phyloP scores from a whole-genome alignment of 2,329 filamentous ascomycete species.

The Leptodontidium sp. region DNA sequence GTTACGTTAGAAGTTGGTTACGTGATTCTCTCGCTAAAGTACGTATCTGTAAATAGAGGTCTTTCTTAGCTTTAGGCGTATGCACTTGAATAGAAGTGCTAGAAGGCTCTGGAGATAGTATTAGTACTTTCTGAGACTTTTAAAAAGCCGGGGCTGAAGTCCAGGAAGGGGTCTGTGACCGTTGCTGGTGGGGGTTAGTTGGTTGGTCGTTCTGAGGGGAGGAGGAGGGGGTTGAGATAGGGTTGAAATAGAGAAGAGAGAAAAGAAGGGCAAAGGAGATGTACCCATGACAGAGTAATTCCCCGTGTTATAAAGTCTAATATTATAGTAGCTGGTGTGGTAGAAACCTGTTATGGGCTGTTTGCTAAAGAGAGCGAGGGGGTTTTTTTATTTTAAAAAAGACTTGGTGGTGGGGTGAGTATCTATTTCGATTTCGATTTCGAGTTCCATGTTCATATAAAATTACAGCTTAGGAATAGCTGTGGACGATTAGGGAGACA shows the following conservation, averaged over 20 bases:
- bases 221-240: not conserved
- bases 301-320: conserved; percentile 60
- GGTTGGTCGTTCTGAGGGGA: not conserved
- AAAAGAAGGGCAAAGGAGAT: not conserved
- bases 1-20: no score
- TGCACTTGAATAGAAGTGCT: no score
- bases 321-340: conserved; percentile 66
- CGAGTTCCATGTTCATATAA: not conserved
- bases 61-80: no score
- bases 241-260: not conserved
- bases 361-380: conserved; percentile 64
- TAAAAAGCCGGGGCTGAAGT: conserved; percentile 53
- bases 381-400: conserved; percentile 58
- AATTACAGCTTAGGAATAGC: not conserved
- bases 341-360: conserved; percentile 67
- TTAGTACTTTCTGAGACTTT: no score
- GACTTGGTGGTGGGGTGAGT: not conserved
- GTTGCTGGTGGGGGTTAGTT: conserved; percentile 49
- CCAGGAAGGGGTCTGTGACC: conserved; percentile 67
- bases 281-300: conserved; percentile 64
- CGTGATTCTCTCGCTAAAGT: no score
- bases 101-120: no score
- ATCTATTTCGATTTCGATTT: not conserved
- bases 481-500: no score
- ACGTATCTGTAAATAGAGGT: no score